These are phyloP conservation scores for Saturnispora ahearnii DNA, from an alignment of 805 yeast genomes.

Conservation along the genomic window DNA sequence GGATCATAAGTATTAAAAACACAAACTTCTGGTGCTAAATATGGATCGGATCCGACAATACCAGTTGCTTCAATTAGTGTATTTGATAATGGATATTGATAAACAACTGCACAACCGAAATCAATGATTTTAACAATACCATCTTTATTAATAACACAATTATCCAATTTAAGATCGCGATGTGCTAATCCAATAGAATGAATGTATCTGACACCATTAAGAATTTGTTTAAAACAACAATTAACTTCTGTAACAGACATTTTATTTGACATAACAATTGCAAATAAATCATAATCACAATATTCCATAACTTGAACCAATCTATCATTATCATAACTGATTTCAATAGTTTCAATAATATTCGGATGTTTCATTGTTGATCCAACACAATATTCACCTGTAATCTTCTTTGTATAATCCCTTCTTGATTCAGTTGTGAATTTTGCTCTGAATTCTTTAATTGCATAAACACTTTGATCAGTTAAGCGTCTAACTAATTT, in stretches of 20 bases:
- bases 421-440: constrained; percentile 65
- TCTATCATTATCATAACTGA: constrained; percentile 73
- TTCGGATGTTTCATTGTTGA: constrained; percentile 84
- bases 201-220: constrained; percentile 72
- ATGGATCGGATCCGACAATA: constrained; percentile 83
- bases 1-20: constrained; percentile 80
- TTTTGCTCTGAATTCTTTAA: constrained; percentile 80
- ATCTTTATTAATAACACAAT: constrained; percentile 73
- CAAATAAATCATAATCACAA: constrained; percentile 87
- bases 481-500: constrained; percentile 57
- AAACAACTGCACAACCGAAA: constrained; percentile 90
- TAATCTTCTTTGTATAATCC: constrained; percentile 85
- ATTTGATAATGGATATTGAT: constrained; percentile 74
- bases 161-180: constrained; percentile 84
- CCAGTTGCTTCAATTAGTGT: constrained; percentile 71
- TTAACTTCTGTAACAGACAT: constrained; percentile 73
- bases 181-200: constrained; percentile 85
- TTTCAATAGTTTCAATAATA: constrained; percentile 84
- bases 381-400: constrained; percentile 92
- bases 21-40: constrained; percentile 86
- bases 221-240: constrained; percentile 83
- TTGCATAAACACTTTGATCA: constrained; percentile 76
- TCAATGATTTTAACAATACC: constrained; percentile 89
- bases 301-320: constrained; percentile 91
- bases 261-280: constrained; percentile 87